phyloP scores from a whole-genome alignment of 164 flowering plant genomes.

The grape (Vitis vinifera) region ASM3070453v1 NC_081822.1:34903001-34903500 shows the following conservation, averaged over 20 bases:
- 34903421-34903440: neutral
- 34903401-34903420: neutral
- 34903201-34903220: too few relatives aligned
- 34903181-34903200: neutral
- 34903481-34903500: slow-evolving; percentile 1
- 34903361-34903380: neutral
- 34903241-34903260: too few relatives aligned
- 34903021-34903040: neutral
- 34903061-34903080: slow-evolving; percentile 58
- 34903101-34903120: slow-evolving; percentile 8
- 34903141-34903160: neutral
- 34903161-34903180: neutral
- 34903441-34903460: slow-evolving; percentile 15
- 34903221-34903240: too few relatives aligned
- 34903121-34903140: neutral
- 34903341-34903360: too few relatives aligned
- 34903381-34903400: slow-evolving; percentile 7
- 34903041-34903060: slow-evolving; percentile 11
- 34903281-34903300: too few relatives aligned
- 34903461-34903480: slow-evolving; percentile 6
- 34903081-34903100: slow-evolving; percentile 60
- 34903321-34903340: too few relatives aligned
- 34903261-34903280: too few relatives aligned
- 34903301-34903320: too few relatives aligned
- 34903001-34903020: neutral